phyloP scores from a whole-genome alignment of 1,284 basidiomycete genomes.

The Leccinum subspadiceum region DNA sequence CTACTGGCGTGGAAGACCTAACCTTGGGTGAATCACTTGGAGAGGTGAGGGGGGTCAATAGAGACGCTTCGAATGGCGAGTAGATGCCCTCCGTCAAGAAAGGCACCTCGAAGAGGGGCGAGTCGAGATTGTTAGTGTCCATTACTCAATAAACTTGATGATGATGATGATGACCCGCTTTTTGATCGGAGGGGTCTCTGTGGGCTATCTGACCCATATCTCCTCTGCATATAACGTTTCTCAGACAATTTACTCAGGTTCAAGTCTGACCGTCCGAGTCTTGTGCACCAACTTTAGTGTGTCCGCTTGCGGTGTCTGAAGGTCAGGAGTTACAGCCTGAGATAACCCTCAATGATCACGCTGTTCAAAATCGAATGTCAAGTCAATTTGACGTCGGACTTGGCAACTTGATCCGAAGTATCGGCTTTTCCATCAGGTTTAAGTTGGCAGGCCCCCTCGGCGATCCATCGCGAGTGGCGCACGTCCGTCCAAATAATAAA shows the following conservation, averaged over 20 bases:
- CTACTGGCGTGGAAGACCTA: neutral
- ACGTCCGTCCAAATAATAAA: neutral
- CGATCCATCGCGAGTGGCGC: slow-evolving; percentile 2
- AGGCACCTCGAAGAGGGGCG: slow-evolving; percentile 6
- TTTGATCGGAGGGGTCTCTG: neutral
- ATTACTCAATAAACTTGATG: slow-evolving; percentile 1
- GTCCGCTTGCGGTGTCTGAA: neutral
- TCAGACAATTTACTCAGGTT: neutral
- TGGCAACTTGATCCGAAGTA: neutral
- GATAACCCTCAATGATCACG: neutral
- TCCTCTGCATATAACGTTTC: neutral
- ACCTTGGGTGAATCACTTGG: slow-evolving; percentile 1
- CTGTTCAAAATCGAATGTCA: neutral
- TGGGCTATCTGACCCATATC: neutral
- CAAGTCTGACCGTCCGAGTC: neutral
- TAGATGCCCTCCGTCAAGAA: neutral
- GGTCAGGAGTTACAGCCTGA: neutral
- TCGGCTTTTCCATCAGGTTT: neutral
- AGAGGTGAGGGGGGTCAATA: slow-evolving; percentile 15
- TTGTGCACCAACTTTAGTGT: neutral
- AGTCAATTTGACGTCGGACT: neutral
- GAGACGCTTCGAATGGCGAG: slow-evolving; percentile 7
- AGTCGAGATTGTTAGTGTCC: slow-evolving; percentile 3
- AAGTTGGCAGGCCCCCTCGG: neutral
- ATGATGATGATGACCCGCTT: neutral